Percentiles rank a stretch among this genome's conserved stretches.
Conservation (phyloP, 768 basidiomycete genomes). For the Lactifluus piperatus region DNA sequence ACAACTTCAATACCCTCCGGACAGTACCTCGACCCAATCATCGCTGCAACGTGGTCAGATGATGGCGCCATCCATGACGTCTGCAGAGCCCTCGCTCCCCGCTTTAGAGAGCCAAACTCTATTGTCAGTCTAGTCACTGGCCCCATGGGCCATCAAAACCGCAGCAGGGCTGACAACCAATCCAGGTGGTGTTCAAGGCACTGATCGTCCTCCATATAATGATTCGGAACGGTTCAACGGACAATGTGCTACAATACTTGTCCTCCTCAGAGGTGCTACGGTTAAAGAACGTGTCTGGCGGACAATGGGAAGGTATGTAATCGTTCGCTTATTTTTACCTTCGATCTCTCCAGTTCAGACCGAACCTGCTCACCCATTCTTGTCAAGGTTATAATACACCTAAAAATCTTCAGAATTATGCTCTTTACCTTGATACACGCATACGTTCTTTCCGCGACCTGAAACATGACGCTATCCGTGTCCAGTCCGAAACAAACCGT, state of each 20-base stretch:
- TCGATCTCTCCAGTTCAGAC: background rate
- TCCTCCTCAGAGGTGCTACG: constrained; percentile 75
- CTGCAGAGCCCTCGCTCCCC: constrained; percentile 75
- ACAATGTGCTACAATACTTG: constrained; percentile 81
- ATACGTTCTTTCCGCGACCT: constrained; percentile 84
- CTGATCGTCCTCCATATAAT: constrained; percentile 92
- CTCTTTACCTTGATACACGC: constrained; percentile 79
- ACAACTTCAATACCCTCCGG: background rate
- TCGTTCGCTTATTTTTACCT: background rate
- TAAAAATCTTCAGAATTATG: constrained; percentile 81
- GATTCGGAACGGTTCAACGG: constrained; percentile 94
- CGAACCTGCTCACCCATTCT: background rate
- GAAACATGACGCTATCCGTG: constrained; percentile 89
- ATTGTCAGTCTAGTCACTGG: constrained; percentile 47
- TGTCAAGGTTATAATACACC: constrained; percentile 72
- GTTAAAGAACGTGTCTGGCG: constrained; percentile 70
- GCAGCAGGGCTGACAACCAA: background rate
- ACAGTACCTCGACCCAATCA: constrained; percentile 94
- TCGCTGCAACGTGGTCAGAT: constrained; percentile 94
- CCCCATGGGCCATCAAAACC: background rate
- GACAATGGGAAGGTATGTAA: constrained; percentile 77
- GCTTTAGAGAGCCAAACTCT: constrained; percentile 86
- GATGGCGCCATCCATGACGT: constrained; percentile 92
- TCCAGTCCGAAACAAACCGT: constrained; percentile 89
- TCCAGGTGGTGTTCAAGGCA: constrained; percentile 94